Evolutionary conservation across 2,329 filamentous ascomycete genomes (phyloP), one percentile per base, ranked within the genome.

Genomic region (Beauveria australis): DNA sequence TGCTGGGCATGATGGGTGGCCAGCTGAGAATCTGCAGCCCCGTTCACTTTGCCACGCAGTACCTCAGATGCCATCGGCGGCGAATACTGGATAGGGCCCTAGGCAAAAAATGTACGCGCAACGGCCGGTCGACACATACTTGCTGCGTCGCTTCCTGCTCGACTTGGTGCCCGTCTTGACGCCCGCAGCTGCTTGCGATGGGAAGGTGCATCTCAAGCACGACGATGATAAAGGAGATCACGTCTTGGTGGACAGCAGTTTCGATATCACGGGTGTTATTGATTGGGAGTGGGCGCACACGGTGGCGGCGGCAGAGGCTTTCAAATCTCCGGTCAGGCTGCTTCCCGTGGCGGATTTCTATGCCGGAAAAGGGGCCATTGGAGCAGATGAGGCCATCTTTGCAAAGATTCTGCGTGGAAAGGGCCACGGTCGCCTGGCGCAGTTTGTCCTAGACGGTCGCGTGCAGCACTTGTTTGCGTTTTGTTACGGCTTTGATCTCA

Each of bases 131-230:
- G 67, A 74, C 64, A 68, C 72, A 24, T 79, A 75, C 62, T 63
- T 79, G 19, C 70, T 77, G 60, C 73, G 78, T 64, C 70, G 71
- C 43, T 78, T 71, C 66, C 74, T 78, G 44, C 55, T 76, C n/a
- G 73, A 79, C 49, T 63, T 71, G 8, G 61, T 71, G n/a, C 69
- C 68, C n/a, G 54, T 24, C 10, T 62, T 72, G 7, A 49, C 66
- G 28, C 62, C 68, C 46, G 53, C 62, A 12, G 58, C 26, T 18
- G n/a, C 44, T 8, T 64, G 63, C 52, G 63, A 70, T 24, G 67
- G 70, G 33, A 63, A 67, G 26, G 81, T 74, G 66, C 80, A 75
- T 60, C 66, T 81, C 9, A 80, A 78, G 63, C 76, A 79, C 63
- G 69, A 69, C 18, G 75, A 79, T 14, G n/a, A 56, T 51, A 46